Conservation (phyloP, 2,329 filamentous ascomycete species). For the Hymenoscyphus albidus region DNA sequence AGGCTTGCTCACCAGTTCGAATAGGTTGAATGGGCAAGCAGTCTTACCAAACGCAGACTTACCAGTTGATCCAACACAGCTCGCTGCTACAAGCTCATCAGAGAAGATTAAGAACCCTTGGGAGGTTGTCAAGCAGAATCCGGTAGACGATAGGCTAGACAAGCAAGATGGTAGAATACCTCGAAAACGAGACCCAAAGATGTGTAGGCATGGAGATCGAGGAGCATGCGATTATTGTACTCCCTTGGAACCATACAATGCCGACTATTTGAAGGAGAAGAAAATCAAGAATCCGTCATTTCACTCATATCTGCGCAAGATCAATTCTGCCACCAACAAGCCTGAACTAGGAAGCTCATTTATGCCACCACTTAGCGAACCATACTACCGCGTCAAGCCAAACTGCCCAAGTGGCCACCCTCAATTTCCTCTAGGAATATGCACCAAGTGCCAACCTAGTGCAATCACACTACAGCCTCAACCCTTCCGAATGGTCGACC, state of each 20-base stretch:
- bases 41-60: constrained; percentile 66
- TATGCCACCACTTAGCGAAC: constrained; percentile 90
- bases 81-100: constrained; percentile 49
- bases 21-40: constrained; percentile 74
- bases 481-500: constrained; percentile 93
- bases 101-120: constrained; percentile 79
- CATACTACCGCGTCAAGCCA: constrained; percentile 82
- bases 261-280: constrained; percentile 85
- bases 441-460: constrained; percentile 95
- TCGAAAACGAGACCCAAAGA: constrained; percentile 68
- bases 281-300: constrained; percentile 99
- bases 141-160: constrained; percentile 82
- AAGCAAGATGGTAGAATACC: constrained; percentile 86
- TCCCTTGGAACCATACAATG: constrained; percentile 88
- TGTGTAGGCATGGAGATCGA: constrained; percentile 94
- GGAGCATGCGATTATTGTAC: constrained; percentile 99
- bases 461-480: constrained; percentile 95
- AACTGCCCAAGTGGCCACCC: constrained; percentile 93
- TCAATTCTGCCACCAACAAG: constrained; percentile 95
- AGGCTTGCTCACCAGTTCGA: constrained; percentile 44
- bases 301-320: constrained; percentile 88
- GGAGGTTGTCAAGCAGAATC: constrained; percentile 86
- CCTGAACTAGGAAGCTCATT: constrained; percentile 90
- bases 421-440: constrained; percentile 93
- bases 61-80: constrained; percentile 54